Base-by-base conservation (phyloP, 495 filamentous ascomycete species). In the Neurospora sublineolata region DNA sequence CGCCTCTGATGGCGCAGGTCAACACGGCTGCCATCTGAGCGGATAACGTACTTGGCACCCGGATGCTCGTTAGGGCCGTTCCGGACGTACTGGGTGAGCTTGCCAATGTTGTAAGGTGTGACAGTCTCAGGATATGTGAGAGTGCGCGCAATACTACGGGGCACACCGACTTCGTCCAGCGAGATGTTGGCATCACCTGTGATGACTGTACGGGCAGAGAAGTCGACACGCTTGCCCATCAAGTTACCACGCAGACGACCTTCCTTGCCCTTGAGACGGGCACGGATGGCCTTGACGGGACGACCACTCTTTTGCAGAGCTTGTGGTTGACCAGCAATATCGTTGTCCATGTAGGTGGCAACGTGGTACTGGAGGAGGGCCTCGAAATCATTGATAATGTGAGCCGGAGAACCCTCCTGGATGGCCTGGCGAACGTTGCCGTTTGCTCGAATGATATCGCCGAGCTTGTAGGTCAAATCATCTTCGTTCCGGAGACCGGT, bases 221-320 rank as follows among this genome's bases (percentile, higher is more conserved):
- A 99, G 77, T 99, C 95, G 39, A 99, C 95, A 87, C 95, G 95
- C 82, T 99, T 99, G 46, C 95, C 95, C 95, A 99, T 99, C 84
- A 98, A 86, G 78, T 98, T 99, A 76, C 96, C 95, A 80, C 95
- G 92, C 18, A 99, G 86, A 83, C 95, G 93, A 77, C 95, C 95
- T 80, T 99, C 95, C 78, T 99, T 99, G 71, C 96, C 95, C 86
- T 99, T 99, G 75, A 99, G 82, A 83, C 95, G 93, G 72, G 92
- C 94, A 69, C 95, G 93, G 75, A 99, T 94, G 33, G 94, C 91
- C 83, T 99, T 99, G 72, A 99, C 92, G 0, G 95, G 94, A 73
- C 95, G 87, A 44, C 97, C 97, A 44, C 92, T 94, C 82, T 99
- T 99, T 77, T 98, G 96, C 79, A 98, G 84, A 5, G 95, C 96